Conservation (phyloP, 2,329 filamentous ascomycete species). For the Alternaria sp. region DNA sequence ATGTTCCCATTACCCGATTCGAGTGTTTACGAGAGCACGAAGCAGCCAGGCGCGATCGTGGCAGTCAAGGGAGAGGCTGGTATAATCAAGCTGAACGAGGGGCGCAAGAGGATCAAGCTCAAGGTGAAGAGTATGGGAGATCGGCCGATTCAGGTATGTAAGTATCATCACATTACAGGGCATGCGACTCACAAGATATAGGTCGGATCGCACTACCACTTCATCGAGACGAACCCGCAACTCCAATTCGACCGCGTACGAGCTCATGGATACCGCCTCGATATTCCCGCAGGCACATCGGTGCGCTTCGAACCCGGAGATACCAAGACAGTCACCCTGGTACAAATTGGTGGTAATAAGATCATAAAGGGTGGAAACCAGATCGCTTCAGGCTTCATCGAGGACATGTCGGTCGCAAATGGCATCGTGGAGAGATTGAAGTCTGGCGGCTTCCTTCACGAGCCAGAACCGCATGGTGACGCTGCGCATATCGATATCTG, state of each 20-base stretch:
- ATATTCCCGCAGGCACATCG: slow-evolving; percentile 89
- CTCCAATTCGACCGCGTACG: slow-evolving; percentile 84
- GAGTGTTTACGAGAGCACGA: slow-evolving; percentile 69
- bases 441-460: slow-evolving; percentile 78
- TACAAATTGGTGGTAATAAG: slow-evolving; percentile 82
- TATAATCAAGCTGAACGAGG: slow-evolving; percentile 73
- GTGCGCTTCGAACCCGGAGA: slow-evolving; percentile 95
- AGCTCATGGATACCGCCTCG: slow-evolving; percentile 84
- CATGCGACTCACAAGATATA: slow-evolving; percentile 36
- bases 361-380: slow-evolving; percentile 85
- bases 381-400: slow-evolving; percentile 75
- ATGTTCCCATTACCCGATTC: slow-evolving; percentile 71
- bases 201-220: slow-evolving; percentile 93
- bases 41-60: slow-evolving; percentile 81
- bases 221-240: slow-evolving; percentile 91
- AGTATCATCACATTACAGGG: too few species aligned
- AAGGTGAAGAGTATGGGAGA: slow-evolving; percentile 87
- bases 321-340: slow-evolving; percentile 84
- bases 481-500: slow-evolving; percentile 64
- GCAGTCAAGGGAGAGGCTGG: slow-evolving; percentile 69
- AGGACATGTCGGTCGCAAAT: slow-evolving; percentile 64
- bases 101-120: slow-evolving; percentile 73
- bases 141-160: slow-evolving; percentile 86
- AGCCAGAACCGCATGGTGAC: slow-evolving; percentile 68
- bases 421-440: slow-evolving; percentile 73